A percentile compares a stretch with the other conserved stretches of the same genome.
phyloP scores from a whole-genome alignment of 2,329 filamentous ascomycete species.

The Xylariaceae sp. region DNA sequence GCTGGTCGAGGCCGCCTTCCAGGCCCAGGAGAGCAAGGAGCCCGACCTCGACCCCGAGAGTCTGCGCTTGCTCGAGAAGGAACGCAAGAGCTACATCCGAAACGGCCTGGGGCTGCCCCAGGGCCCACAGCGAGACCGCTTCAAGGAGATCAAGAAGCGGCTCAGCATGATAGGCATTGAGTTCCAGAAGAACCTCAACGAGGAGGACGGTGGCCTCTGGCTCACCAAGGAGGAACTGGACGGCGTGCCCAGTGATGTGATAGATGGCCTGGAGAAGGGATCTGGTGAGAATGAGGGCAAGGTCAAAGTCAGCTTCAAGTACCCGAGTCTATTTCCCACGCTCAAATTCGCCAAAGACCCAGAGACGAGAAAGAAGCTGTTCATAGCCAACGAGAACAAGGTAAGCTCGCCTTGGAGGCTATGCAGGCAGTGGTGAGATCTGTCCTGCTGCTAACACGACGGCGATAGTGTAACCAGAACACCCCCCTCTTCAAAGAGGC shows the following conservation, averaged over 20 bases:
- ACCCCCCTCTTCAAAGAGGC: conserved; percentile 67
- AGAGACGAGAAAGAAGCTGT: conserved; percentile 60
- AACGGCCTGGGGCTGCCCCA: conserved; percentile 68
- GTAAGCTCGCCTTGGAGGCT: too few species aligned
- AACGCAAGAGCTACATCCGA: conserved; percentile 67
- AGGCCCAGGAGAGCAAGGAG: conserved; percentile 45
- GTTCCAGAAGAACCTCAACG: conserved; percentile 74
- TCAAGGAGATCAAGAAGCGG: conserved; percentile 81
- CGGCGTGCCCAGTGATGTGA: conserved; percentile 65
- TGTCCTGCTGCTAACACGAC: neutral
- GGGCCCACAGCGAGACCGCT: conserved; percentile 64
- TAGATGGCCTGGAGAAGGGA: conserved; percentile 62
- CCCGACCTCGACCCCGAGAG: conserved; percentile 59
- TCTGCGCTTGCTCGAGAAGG: conserved; percentile 65
- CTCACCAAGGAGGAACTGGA: conserved; percentile 66
- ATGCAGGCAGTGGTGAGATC: too few species aligned
- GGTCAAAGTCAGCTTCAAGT: conserved; percentile 72
- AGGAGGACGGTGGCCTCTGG: conserved; percentile 76
- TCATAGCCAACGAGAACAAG: conserved; percentile 75
- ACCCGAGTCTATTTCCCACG: conserved; percentile 70
- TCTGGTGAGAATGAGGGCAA: conserved; percentile 65
- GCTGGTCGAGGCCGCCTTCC: conserved; percentile 52
- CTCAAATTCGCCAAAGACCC: conserved; percentile 69
- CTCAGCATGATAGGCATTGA: conserved; percentile 66
- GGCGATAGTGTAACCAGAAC: conserved; percentile 60